phyloP scores from a whole-genome alignment of 2,329 filamentous ascomycete genomes.

The Zymoseptoria tritici region DNA sequence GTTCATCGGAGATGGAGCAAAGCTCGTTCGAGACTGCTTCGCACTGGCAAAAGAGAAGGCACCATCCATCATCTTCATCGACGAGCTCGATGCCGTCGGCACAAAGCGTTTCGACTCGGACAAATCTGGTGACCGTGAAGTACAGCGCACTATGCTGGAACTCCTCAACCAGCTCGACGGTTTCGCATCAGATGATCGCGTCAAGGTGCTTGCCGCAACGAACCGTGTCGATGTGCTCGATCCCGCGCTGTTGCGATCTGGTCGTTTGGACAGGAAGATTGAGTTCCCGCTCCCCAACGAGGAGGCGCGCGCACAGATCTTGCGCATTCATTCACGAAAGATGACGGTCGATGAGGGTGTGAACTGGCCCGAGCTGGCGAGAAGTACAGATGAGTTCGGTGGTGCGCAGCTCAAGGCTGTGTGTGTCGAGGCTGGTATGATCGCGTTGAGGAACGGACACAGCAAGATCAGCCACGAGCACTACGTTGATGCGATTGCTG shows the following conservation, averaged over 20 bases:
- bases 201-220: constrained; percentile 99
- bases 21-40: constrained; percentile 95
- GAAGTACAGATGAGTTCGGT: constrained; percentile 97
- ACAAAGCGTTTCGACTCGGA: constrained; percentile 98
- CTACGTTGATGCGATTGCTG: constrained; percentile 95
- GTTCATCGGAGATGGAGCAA: constrained; percentile 98
- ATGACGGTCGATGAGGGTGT: constrained; percentile 92
- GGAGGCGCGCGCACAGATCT: constrained; percentile 91
- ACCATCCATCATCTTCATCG: constrained; percentile 98
- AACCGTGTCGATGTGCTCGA: constrained; percentile 97
- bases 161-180: constrained; percentile 97
- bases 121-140: constrained; percentile 95
- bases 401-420: constrained; percentile 97
- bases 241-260: constrained; percentile 84
- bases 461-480: constrained; percentile 97
- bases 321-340: constrained; percentile 95
- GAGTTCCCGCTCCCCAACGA: constrained; percentile 98
- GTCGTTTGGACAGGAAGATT: constrained; percentile 97
- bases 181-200: constrained; percentile 84
- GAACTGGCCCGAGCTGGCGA: constrained; percentile 92
- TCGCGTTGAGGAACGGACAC: constrained; percentile 86
- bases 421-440: constrained; percentile 98
- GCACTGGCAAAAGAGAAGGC: constrained; percentile 98
- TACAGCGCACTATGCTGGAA: constrained; percentile 98
- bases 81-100: constrained; percentile 95